Evolutionary conservation across 2,329 filamentous ascomycete species (phyloP).

Genomic region (Botrytis deweyae): DNA sequence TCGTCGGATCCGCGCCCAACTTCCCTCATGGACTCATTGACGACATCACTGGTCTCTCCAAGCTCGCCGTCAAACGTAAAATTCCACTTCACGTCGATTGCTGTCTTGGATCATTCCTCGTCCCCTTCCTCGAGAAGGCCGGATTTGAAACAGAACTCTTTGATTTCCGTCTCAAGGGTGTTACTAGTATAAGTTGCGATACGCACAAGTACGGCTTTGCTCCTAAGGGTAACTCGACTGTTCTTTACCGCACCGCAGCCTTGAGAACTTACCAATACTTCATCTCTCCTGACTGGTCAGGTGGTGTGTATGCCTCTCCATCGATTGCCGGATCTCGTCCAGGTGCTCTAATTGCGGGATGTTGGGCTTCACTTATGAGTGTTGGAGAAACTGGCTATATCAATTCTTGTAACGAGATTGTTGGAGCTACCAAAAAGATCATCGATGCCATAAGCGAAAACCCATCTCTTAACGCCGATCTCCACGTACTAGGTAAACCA

Average conservation of each 20-base stretch:
- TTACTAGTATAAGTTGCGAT: slow-evolving; percentile 93
- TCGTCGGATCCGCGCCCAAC: slow-evolving; percentile 94
- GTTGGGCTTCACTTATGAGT: slow-evolving; percentile 89
- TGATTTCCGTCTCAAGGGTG: slow-evolving; percentile 90
- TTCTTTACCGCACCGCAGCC: slow-evolving; percentile 79
- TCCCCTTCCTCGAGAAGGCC: slow-evolving; percentile 89
- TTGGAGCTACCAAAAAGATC: slow-evolving; percentile 82
- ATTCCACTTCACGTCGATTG: slow-evolving; percentile 95
- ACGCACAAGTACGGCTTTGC: slow-evolving; percentile 99
- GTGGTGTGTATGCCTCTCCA: slow-evolving; percentile 92
- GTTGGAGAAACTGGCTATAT: slow-evolving; percentile 88
- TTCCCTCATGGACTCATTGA: slow-evolving; percentile 98
- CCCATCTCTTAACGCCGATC: slow-evolving; percentile 66
- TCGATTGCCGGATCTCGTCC: slow-evolving; percentile 89
- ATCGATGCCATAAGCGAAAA: slow-evolving; percentile 69
- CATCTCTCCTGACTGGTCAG: slow-evolving; percentile 90
- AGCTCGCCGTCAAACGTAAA: slow-evolving; percentile 74
- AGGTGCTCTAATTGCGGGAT: slow-evolving; percentile 90
- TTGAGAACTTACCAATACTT: slow-evolving; percentile 94
- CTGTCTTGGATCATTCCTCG: slow-evolving; percentile 92
- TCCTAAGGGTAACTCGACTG: slow-evolving; percentile 92
- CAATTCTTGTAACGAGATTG: slow-evolving; percentile 81
- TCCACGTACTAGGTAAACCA: slow-evolving; percentile 79
- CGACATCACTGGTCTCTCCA: slow-evolving; percentile 82
- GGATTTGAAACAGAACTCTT: slow-evolving; percentile 87